These are phyloP conservation scores for Nicotiana tabacum DNA, from an alignment of 257 asterid genomes.

Conservation along the genomic window DNA sequence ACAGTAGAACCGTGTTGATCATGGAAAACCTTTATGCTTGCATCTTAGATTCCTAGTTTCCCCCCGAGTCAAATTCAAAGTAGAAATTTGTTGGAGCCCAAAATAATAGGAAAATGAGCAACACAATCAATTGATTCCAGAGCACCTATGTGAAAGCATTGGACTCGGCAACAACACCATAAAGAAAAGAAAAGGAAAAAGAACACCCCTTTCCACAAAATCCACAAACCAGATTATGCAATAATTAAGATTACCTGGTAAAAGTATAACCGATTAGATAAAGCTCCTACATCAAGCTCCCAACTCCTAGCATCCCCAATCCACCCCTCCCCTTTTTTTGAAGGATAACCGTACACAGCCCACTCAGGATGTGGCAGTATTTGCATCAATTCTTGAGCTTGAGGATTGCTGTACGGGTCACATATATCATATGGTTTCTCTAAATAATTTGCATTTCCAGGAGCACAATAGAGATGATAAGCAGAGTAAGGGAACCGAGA, in stretches of 20 bases:
- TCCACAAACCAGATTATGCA: neutral
- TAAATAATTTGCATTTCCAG: slow-evolving; percentile 61
- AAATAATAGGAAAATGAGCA: neutral
- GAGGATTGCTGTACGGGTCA: slow-evolving; percentile 90
- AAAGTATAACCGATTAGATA: slow-evolving; percentile 70
- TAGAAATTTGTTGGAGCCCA: neutral
- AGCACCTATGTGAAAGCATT: neutral
- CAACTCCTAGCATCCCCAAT: slow-evolving; percentile 68
- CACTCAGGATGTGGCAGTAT: slow-evolving; percentile 89
- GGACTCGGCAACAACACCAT: neutral
- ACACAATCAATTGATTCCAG: neutral
- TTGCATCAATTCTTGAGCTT: slow-evolving; percentile 82
- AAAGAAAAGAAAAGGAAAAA: neutral
- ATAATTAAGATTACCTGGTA: slow-evolving; percentile 49
- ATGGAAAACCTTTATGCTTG: neutral
- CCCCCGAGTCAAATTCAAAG: neutral
- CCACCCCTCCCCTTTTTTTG: slow-evolving; percentile 77
- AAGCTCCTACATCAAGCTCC: slow-evolving; percentile 71
- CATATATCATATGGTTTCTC: slow-evolving; percentile 74
- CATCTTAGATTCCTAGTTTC: neutral
- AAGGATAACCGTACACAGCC: slow-evolving; percentile 80
- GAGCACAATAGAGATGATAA: slow-evolving; percentile 83
- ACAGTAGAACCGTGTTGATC: neutral
- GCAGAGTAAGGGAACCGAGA: slow-evolving; percentile 73
- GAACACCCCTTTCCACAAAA: neutral